Conservation (phyloP, 2,329 filamentous ascomycete genomes). For the Arthrobotrys megalospora region DNA sequence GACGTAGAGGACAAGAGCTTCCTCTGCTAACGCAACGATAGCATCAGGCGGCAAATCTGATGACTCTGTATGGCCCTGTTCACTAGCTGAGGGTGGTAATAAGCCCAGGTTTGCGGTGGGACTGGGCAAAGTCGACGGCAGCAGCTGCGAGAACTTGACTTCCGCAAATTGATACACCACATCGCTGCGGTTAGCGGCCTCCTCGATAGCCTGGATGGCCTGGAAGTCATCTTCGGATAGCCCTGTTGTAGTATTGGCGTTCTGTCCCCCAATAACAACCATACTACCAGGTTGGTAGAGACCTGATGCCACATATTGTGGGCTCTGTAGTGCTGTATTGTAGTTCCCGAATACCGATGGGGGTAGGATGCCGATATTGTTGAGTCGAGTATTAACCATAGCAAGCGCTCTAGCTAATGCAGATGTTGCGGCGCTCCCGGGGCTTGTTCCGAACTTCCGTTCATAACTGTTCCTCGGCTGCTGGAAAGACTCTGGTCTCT, state of each 20-base stretch:
- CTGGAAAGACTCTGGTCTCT: slow-evolving; percentile 76
- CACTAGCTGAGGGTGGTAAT: slow-evolving; percentile 64
- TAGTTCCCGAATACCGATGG: slow-evolving; percentile 68
- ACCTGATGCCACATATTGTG: slow-evolving; percentile 55
- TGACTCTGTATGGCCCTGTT: slow-evolving; percentile 61
- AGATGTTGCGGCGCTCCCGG: slow-evolving; percentile 79
- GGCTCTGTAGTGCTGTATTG: slow-evolving; percentile 36
- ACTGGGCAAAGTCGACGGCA: slow-evolving; percentile 83
- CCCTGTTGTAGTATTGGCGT: slow-evolving; percentile 75
- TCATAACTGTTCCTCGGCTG: slow-evolving; percentile 83
- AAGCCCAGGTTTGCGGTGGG: slow-evolving; percentile 66
- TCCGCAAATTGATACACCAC: slow-evolving; percentile 98
- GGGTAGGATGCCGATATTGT: slow-evolving; percentile 71
- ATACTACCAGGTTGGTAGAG: slow-evolving; percentile 71
- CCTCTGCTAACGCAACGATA: slow-evolving; percentile 87
- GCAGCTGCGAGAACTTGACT: slow-evolving; percentile 97
- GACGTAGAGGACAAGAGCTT: slow-evolving; percentile 94
- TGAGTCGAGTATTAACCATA: slow-evolving; percentile 81
- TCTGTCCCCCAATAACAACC: slow-evolving; percentile 74
- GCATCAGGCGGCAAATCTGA: slow-evolving; percentile 88
- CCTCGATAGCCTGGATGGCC: slow-evolving; percentile 86
- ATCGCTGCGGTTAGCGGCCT: slow-evolving; percentile 91
- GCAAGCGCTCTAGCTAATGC: slow-evolving; percentile 96
- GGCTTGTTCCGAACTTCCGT: slow-evolving; percentile 79
- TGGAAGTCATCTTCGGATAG: slow-evolving; percentile 83